phyloP scores from a whole-genome alignment of 1,284 basidiomycete species.

The Ustilago bromivora region DNA sequence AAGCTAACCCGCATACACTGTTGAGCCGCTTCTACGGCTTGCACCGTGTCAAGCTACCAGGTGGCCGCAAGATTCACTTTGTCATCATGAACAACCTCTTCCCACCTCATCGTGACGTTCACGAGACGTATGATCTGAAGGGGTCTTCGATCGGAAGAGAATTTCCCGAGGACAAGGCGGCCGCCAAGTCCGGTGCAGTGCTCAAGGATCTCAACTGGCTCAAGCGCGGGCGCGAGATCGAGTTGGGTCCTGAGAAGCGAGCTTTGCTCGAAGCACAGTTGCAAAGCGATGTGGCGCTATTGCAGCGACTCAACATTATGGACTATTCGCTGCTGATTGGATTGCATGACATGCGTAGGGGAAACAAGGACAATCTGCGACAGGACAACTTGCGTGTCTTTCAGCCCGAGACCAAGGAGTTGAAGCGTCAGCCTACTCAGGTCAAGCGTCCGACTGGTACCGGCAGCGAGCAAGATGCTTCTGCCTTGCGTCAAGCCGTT shows the following conservation, averaged over 20 bases:
- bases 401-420: constrained; percentile 75
- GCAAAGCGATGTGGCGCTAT: constrained; percentile 83
- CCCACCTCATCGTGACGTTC: constrained; percentile 94
- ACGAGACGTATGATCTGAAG: constrained; percentile 98
- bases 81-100: constrained; percentile 99
- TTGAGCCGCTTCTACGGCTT: constrained; percentile 94
- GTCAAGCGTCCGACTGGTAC: constrained; percentile 41
- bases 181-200: constrained; percentile 84
- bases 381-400: constrained; percentile 91
- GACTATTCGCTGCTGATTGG: constrained; percentile 95
- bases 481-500: constrained; percentile 74
- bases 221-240: constrained; percentile 79
- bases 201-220: constrained; percentile 99
- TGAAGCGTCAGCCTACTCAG: constrained; percentile 41
- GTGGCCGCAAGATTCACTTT: constrained; percentile 95
- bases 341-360: constrained; percentile 89
- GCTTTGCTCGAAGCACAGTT: constrained; percentile 90
- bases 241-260: constrained; percentile 93
- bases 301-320: constrained; percentile 89
- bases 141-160: constrained; percentile 90
- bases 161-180: constrained; percentile 86
- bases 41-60: constrained; percentile 94
- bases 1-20: constrained; percentile 91
- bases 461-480: constrained; percentile 74
- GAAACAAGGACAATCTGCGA: constrained; percentile 90